Conservation (phyloP, 371 early-diverging fungal genomes). For the Nematocida displodere region DNA sequence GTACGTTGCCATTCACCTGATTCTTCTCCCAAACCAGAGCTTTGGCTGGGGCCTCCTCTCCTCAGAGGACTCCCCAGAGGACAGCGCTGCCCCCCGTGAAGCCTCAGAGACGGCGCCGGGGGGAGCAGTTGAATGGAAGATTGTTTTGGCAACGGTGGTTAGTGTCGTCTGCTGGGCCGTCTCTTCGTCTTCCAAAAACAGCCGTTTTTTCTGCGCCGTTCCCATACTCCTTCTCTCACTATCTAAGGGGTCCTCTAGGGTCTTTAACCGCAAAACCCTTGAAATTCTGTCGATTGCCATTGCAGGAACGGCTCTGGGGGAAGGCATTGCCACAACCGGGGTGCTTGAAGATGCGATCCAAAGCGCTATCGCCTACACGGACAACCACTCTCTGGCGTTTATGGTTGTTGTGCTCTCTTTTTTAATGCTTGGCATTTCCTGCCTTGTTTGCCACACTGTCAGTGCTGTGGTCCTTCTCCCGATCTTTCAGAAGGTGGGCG, state of each 20-base stretch:
- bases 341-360: conserved; percentile 15
- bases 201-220: not conserved
- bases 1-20: not conserved
- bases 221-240: conserved; percentile 7
- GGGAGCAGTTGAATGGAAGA: no score
- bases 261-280: conserved; percentile 14
- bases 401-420: conserved; percentile 1
- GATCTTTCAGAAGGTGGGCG: conserved; percentile 36
- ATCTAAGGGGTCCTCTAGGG: not conserved
- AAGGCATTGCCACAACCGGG: conserved; percentile 31
- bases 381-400: not conserved
- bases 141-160: not conserved
- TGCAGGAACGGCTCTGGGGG: conserved; percentile 42
- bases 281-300: conserved; percentile 36
- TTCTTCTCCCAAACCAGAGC: not conserved
- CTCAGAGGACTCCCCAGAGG: not conserved
- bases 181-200: not conserved
- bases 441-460: conserved; percentile 47
- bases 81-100: not conserved
- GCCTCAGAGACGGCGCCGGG: no score
- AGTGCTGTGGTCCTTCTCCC: conserved; percentile 44
- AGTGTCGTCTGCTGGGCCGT: conserved; percentile 35
- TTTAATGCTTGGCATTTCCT: conserved; percentile 32
- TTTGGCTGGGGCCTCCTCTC: not conserved
- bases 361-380: not conserved